Evolutionary conservation across 208 protist species (phyloP).

Genomic region (Spongospora subterranea): DNA sequence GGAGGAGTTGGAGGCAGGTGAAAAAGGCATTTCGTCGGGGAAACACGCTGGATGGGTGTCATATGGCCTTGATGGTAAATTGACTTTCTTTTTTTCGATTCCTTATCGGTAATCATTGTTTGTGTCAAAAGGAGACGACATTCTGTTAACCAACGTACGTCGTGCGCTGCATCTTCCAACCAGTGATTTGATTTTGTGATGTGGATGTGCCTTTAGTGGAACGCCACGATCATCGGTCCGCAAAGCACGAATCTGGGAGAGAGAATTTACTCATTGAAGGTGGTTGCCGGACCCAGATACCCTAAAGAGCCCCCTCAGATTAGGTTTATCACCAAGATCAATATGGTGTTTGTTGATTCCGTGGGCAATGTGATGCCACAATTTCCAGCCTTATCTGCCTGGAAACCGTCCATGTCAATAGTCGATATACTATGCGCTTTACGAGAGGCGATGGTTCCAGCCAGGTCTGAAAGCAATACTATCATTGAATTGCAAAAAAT

Average conservation of each 20-base stretch:
- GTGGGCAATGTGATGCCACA: background rate
- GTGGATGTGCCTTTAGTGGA: background rate
- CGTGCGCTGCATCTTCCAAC: background rate
- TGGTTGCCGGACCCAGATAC: constrained; percentile 1
- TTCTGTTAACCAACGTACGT: constrained; percentile 20
- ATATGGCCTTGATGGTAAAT: constrained; percentile 24
- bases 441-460: constrained; percentile 18
- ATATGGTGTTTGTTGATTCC: background rate
- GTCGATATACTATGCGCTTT: constrained; percentile 35
- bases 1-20: constrained; percentile 36
- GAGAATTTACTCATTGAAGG: constrained; percentile 44
- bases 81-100: background rate
- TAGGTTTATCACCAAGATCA: constrained; percentile 34
- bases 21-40: constrained; percentile 36
- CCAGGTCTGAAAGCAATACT: no score
- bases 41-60: constrained; percentile 51
- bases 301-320: constrained; percentile 5
- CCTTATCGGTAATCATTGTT: background rate
- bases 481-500: no score
- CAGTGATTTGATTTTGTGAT: background rate
- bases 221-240: constrained; percentile 38
- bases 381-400: background rate
- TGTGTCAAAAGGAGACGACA: background rate
- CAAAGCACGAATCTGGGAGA: background rate
- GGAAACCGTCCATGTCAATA: constrained; percentile 7